Percentiles rank a stretch among this genome's conserved stretches.
These are phyloP conservation scores for Epichloe coenophiala DNA, from an alignment of 2,329 filamentous ascomycete species.

Conservation along the genomic window DNA sequence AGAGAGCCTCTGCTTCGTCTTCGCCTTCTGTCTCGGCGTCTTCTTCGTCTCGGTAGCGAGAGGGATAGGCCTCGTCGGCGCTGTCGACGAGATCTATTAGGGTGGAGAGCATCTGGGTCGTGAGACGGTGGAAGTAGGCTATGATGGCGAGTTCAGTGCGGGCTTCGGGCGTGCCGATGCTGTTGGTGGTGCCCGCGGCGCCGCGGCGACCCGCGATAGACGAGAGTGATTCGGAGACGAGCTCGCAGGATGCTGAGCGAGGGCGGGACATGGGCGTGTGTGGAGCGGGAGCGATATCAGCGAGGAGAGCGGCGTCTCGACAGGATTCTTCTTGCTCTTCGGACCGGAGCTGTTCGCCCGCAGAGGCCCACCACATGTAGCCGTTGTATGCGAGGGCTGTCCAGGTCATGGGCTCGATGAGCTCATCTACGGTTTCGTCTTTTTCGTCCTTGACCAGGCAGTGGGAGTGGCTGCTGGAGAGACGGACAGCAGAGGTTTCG, in stretches of 20 bases:
- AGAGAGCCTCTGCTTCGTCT: slow-evolving; percentile 11
- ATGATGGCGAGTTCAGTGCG: slow-evolving; percentile 56
- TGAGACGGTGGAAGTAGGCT: slow-evolving; percentile 69
- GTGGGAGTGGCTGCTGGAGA: slow-evolving; percentile 15
- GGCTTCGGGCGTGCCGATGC: slow-evolving; percentile 13
- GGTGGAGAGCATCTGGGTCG: slow-evolving; percentile 48
- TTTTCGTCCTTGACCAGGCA: slow-evolving; percentile 21
- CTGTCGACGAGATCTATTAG: slow-evolving; percentile 46
- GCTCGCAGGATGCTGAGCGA: slow-evolving; percentile 17
- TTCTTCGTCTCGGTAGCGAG: slow-evolving; percentile 21
- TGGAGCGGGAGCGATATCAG: slow-evolving; percentile 30
- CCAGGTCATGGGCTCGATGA: slow-evolving; percentile 54
- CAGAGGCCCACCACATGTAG: slow-evolving; percentile 85
- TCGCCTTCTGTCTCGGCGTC: slow-evolving; percentile 18
- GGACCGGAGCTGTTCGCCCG: slow-evolving; percentile 55
- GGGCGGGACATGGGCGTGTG: slow-evolving; percentile 18
- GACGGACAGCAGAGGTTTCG: slow-evolving; percentile 13
- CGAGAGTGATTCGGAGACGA: slow-evolving; percentile 29
- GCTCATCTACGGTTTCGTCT: slow-evolving; percentile 37
- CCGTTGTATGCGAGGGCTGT: slow-evolving; percentile 64
- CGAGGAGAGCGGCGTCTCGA: slow-evolving; percentile 41
- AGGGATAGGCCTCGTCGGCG: slow-evolving; percentile 28
- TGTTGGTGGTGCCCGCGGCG: slow-evolving; percentile 6
- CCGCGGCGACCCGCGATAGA: slow-evolving; percentile 27
- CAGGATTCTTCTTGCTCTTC: slow-evolving; percentile 45